Evolutionary conservation across 2,329 filamentous ascomycete genomes (phyloP).

Genomic region (Penicillium sp.): DNA sequence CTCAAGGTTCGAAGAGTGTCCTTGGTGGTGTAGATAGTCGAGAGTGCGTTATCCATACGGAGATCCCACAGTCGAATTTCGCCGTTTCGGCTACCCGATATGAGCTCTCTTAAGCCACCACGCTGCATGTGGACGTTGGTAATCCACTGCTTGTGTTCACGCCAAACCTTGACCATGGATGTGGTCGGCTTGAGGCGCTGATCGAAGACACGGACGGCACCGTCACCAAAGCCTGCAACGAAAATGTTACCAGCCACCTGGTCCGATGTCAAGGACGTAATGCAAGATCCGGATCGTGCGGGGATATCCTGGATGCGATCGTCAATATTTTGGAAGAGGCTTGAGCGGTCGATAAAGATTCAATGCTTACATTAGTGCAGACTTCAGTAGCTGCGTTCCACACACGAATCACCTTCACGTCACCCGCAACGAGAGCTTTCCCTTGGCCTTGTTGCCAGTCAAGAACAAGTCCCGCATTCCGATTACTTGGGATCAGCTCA

Average conservation of each 20-base stretch:
- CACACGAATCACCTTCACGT: conserved; percentile 90
- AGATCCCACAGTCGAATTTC: conserved; percentile 97
- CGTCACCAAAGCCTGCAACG: conserved; percentile 93
- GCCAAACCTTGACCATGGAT: conserved; percentile 95
- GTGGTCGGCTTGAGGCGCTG: conserved; percentile 79
- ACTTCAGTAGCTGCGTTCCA: conserved; percentile 95
- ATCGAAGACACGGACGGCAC: conserved; percentile 90
- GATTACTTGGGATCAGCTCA: conserved; percentile 89
- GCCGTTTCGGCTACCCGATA: conserved; percentile 87
- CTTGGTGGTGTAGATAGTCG: conserved; percentile 70
- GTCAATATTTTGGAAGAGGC: not conserved
- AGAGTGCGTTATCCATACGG: conserved; percentile 74
- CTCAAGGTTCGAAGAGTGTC: conserved; percentile 80
- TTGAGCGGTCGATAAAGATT: conserved; percentile 8
- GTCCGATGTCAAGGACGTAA: conserved; percentile 92
- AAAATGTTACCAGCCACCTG: conserved; percentile 98
- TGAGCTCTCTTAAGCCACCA: conserved; percentile 84
- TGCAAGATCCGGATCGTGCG: conserved; percentile 89
- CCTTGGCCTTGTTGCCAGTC: conserved; percentile 99
- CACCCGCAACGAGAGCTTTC: conserved; percentile 89
- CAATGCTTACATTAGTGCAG: conserved; percentile 64
- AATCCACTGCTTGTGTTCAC: conserved; percentile 93
- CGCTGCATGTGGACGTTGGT: conserved; percentile 96
- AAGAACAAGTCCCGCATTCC: conserved; percentile 93
- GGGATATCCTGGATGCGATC: conserved; percentile 68